Percentiles rank a stretch among this genome's conserved stretches.
These are phyloP conservation scores for Penicillium canescens DNA, from an alignment of 495 filamentous ascomycete genomes.

Conservation along the genomic window DNA sequence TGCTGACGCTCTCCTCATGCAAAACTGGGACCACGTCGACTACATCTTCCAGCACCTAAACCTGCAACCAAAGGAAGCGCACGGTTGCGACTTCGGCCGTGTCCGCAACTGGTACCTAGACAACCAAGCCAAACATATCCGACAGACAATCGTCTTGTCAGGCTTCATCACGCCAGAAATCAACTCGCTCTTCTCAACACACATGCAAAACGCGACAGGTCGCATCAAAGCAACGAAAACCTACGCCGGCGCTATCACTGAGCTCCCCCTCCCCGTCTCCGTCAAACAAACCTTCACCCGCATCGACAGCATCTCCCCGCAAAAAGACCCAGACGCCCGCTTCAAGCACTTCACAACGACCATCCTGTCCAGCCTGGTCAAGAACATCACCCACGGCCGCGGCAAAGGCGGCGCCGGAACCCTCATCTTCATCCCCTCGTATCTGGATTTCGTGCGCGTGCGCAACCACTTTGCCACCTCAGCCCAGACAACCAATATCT, in stretches of 20 bases:
- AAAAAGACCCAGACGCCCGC: constrained; percentile 80
- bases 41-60: constrained; percentile 91
- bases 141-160: constrained; percentile 79
- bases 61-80: constrained; percentile 81
- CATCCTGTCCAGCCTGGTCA: constrained; percentile 70
- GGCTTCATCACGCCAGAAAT: constrained; percentile 89
- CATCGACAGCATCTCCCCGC: constrained; percentile 68
- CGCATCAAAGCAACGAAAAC: constrained; percentile 67
- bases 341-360: constrained; percentile 88
- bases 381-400: constrained; percentile 47
- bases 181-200: constrained; percentile 71
- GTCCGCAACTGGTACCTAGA: constrained; percentile 93
- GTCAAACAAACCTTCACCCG: constrained; percentile 88
- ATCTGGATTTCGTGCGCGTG: constrained; percentile 90
- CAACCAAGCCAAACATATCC: constrained; percentile 72
- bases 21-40: constrained; percentile 96
- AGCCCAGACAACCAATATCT: constrained; percentile 62
- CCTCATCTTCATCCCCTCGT: constrained; percentile 85
- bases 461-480: constrained; percentile 88
- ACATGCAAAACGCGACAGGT: constrained; percentile 78
- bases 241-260: constrained; percentile 65
- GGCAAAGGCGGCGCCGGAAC: constrained; percentile 55
- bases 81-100: constrained; percentile 91
- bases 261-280: constrained; percentile 63
- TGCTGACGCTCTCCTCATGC: constrained; percentile 91